phyloP scores from a whole-genome alignment of 2,329 filamentous ascomycete species.

The Botrytis byssoidea region DNA sequence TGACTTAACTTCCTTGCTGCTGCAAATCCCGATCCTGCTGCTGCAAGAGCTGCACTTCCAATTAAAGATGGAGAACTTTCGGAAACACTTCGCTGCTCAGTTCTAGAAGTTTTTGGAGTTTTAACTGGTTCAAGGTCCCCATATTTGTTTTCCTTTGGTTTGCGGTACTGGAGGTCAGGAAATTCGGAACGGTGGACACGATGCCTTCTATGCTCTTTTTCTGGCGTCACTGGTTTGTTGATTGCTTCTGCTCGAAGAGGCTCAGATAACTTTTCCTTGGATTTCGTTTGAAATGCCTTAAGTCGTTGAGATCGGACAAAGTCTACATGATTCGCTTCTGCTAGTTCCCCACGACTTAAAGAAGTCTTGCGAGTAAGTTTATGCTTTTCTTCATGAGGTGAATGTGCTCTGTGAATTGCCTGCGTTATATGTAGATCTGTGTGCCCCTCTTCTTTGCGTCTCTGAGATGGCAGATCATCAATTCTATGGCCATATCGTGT shows the following conservation, averaged over 20 bases:
- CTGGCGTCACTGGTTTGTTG: conserved; percentile 23
- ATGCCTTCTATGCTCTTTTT: conserved; percentile 29
- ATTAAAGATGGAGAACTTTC: conserved; percentile 29
- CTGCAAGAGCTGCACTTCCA: conserved; percentile 32
- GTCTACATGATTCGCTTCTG: conserved; percentile 19
- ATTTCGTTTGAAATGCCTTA: conserved; percentile 22
- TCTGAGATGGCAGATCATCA: conserved; percentile 26
- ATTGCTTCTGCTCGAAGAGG: conserved; percentile 29
- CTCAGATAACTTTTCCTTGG: conserved; percentile 26
- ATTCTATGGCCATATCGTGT: conserved; percentile 23
- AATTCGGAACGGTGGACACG: conserved; percentile 32
- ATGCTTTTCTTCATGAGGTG: conserved; percentile 15
- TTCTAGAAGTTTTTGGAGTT: conserved; percentile 30
- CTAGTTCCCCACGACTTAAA: conserved; percentile 19
- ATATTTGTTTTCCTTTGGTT: conserved; percentile 35
- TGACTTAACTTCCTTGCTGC: conserved; percentile 35
- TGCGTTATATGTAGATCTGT: conserved; percentile 30
- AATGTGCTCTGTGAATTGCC: conserved; percentile 26
- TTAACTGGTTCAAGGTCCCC: conserved; percentile 30
- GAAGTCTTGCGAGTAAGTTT: conserved; percentile 24
- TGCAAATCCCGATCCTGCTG: conserved; percentile 35
- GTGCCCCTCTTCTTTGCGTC: conserved; percentile 23
- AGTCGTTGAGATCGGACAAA: conserved; percentile 27
- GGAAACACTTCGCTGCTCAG: conserved; percentile 30
- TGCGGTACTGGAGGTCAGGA: conserved; percentile 26